A percentile compares a stretch with the other conserved stretches of the same genome.
phyloP scores from a whole-genome alignment of 2,329 filamentous ascomycete genomes.

The Penicillium sp. region DNA sequence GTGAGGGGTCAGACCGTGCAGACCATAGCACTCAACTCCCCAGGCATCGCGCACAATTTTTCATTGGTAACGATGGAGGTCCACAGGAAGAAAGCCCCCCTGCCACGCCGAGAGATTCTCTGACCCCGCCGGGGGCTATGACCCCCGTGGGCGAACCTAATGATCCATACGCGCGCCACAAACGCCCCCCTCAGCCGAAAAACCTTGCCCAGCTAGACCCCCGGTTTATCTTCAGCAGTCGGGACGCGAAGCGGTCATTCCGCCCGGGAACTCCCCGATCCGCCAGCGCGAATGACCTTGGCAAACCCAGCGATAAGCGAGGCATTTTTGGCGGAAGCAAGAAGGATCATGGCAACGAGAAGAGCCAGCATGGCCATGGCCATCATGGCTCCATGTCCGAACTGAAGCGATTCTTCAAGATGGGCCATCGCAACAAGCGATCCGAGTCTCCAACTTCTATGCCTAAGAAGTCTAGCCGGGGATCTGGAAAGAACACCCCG shows the following conservation, averaged over 20 bases:
- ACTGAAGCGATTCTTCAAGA: conserved; percentile 92
- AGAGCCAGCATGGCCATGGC: conserved; percentile 54
- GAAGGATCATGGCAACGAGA: conserved; percentile 53
- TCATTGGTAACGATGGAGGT: conserved; percentile 58
- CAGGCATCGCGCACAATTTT: conserved; percentile 56
- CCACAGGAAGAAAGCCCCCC: conserved; percentile 66
- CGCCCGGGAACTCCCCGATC: conserved; percentile 48
- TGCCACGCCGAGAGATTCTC: conserved; percentile 53
- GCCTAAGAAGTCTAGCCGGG: conserved; percentile 58
- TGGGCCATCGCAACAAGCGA: conserved; percentile 66
- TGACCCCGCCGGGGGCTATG: conserved; percentile 69
- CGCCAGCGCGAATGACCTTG: conserved; percentile 45
- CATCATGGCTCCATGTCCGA: conserved; percentile 85
- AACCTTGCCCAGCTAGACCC: conserved; percentile 71
- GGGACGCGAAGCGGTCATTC: conserved; percentile 65
- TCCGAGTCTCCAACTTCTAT: conserved; percentile 64
- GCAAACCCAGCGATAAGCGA: conserved; percentile 51
- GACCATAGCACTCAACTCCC: conserved; percentile 49
- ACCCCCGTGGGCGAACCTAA: conserved; percentile 78
- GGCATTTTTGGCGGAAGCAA: conserved; percentile 57
- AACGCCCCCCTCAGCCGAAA: conserved; percentile 69
- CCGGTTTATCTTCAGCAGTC: conserved; percentile 79
- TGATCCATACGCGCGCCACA: conserved; percentile 84
- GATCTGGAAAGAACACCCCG: conserved; percentile 54
- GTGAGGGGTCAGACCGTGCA: conserved; percentile 46